Percentiles rank a stretch among this genome's conserved stretches.
These are phyloP conservation scores for Trifolium fragiferum DNA, from an alignment of 306 rosid genomes.

Conservation along the genomic window DNA sequence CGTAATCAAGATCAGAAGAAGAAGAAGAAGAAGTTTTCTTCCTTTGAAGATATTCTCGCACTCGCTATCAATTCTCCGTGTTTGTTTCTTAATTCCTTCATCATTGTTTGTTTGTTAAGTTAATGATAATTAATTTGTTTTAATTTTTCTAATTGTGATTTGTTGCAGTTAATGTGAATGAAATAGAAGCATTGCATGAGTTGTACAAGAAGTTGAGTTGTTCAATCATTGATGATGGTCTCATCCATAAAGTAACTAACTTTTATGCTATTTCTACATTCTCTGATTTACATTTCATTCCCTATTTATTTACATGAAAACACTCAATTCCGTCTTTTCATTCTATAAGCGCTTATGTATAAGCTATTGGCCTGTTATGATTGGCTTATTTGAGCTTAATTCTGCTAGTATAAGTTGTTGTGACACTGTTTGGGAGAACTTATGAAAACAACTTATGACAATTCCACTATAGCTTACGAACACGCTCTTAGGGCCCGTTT, in stretches of 20 bases:
- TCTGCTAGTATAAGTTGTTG: too few relatives aligned
- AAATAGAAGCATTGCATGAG: conserved; percentile 73
- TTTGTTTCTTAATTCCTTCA: conserved; percentile 39
- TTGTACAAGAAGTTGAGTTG: conserved; percentile 71
- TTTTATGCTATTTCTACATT: too few relatives aligned
- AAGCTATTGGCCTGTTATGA: too few relatives aligned
- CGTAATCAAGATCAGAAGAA: conserved; percentile 14
- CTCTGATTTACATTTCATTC: too few relatives aligned
- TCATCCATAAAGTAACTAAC: conserved; percentile 69
- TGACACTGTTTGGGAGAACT: too few relatives aligned
- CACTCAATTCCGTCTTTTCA: background rate
- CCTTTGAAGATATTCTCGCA: conserved; percentile 51
- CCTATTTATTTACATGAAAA: background rate
- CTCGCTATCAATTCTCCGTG: conserved; percentile 66
- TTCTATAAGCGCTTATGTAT: too few relatives aligned
- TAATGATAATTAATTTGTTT: background rate
- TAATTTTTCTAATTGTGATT: background rate
- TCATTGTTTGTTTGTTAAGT: background rate
- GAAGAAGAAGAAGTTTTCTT: conserved; percentile 16
- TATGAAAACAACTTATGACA: too few relatives aligned
- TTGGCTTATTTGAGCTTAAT: too few relatives aligned
- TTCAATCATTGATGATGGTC: conserved; percentile 67
- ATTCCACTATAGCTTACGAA: too few relatives aligned
- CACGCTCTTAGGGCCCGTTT: too few relatives aligned
- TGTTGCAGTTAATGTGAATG: conserved; percentile 62